A percentile compares a stretch with the other conserved stretches of the same genome.
Evolutionary conservation across 2,329 filamentous ascomycete species (phyloP).

Genomic region (Xylariaceae sp.): DNA sequence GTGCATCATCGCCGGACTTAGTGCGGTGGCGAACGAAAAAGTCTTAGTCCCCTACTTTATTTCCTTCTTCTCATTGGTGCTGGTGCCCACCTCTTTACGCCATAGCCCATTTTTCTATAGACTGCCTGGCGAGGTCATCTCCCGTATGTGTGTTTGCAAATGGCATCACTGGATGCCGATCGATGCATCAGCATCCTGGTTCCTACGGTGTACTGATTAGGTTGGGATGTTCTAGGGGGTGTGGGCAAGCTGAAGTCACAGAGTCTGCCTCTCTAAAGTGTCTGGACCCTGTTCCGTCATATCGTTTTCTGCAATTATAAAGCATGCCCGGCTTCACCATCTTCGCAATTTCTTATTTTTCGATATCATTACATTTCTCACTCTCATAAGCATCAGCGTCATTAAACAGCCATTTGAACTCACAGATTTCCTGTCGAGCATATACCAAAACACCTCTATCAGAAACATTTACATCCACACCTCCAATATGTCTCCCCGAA

Average conservation of each 20-base stretch:
- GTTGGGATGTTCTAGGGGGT: too few relatives aligned
- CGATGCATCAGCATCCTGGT: constrained; percentile 9
- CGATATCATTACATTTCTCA: too few relatives aligned
- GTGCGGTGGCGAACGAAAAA: constrained; percentile 21
- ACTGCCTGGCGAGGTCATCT: constrained; percentile 19
- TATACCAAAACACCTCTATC: background rate
- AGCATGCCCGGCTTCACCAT: too few relatives aligned
- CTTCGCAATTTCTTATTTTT: too few relatives aligned
- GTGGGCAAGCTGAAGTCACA: background rate
- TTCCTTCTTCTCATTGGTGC: constrained; percentile 22
- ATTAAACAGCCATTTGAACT: too few relatives aligned
- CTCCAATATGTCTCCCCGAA: constrained; percentile 26
- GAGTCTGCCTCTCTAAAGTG: too few relatives aligned
- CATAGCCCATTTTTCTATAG: constrained; percentile 14
- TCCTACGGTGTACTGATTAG: background rate
- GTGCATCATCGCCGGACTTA: constrained; percentile 29
- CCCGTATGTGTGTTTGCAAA: constrained; percentile 24
- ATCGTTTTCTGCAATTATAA: too few relatives aligned
- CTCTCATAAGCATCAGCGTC: too few relatives aligned
- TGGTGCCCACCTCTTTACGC: constrained; percentile 24
- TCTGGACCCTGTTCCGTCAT: too few relatives aligned
- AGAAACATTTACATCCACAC: constrained; percentile 1
- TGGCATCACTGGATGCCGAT: constrained; percentile 26
- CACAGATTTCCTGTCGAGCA: background rate
- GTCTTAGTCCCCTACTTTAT: constrained; percentile 18